Percentiles rank a stretch among this genome's conserved stretches.
phyloP scores from a whole-genome alignment of 129 eudicot species.

The Flaveria bidentis region DNA sequence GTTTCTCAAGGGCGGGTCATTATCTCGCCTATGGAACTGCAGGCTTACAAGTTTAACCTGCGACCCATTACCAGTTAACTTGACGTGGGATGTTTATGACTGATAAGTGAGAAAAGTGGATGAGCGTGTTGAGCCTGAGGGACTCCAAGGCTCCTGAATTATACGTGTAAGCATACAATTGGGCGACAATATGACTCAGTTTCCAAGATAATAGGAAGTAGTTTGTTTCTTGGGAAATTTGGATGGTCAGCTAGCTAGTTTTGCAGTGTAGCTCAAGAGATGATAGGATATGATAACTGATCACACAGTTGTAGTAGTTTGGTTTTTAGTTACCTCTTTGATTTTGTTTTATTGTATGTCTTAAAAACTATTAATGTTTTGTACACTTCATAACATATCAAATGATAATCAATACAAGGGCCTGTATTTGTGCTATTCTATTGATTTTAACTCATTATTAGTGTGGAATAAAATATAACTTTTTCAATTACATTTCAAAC shows the following conservation, averaged over 20 bases:
- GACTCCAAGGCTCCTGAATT: neutral
- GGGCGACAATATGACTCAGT: neutral
- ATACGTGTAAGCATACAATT: constrained; percentile 7
- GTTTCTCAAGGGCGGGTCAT: constrained; percentile 77
- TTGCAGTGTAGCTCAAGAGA: constrained; percentile 21
- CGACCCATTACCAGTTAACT: constrained; percentile 37
- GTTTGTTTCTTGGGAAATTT: neutral
- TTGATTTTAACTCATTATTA: too few species aligned
- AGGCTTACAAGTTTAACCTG: constrained; percentile 79
- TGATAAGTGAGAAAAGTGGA: neutral
- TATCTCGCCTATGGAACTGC: constrained; percentile 90
- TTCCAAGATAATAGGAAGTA: neutral
- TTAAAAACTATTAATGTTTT: constrained; percentile 25
- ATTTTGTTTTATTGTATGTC: constrained; percentile 30
- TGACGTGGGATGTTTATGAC: neutral
- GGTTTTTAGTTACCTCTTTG: neutral
- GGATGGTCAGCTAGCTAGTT: constrained; percentile 13
- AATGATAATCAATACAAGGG: constrained; percentile 4
- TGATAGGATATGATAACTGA: constrained; percentile 6
- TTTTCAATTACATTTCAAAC: too few species aligned
- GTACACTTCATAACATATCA: constrained; percentile 33
- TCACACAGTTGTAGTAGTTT: constrained; percentile 21
- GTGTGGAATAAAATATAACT: too few species aligned
- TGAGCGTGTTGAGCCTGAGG: neutral
- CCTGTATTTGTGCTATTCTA: neutral